Base-by-base conservation (phyloP, 768 basidiomycete genomes). In the Rubroboletus satanas region DNA sequence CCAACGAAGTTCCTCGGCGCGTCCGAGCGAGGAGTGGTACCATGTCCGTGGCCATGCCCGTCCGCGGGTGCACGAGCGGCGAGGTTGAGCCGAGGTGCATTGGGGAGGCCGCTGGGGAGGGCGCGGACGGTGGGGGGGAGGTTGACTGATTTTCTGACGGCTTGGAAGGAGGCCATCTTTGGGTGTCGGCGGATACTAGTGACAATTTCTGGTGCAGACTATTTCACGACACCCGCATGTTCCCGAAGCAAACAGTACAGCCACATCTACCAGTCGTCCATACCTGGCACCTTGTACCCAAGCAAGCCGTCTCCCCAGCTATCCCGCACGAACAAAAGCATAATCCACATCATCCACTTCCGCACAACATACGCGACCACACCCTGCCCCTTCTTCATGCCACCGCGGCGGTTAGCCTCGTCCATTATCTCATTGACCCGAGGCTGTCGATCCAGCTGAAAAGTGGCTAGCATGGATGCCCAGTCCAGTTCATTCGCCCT, bases 101-200 rank as follows among this genome's bases (percentile, higher is more conserved):
- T 70, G 31, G 95, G 95, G 14, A 93, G 79, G 56, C 95, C 95
- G 33, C 81, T 84, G 42, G 93, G 79, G 54, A 90, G 82, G 7
- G 83, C 77, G 66, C 89, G 83, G 60, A 90, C 83, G 33, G 92
- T 91, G 54, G 93, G 90, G 33, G 88, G 73, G 59, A 96, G 76
- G 72, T 83, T 90, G 65, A 92, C 76, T 59, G 88, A 87, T 75
- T 85, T 92, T 86, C 86, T 90, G 65, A 83, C 77, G 76, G 80
- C 84, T 69, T 85, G 80, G 71, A 87, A 76, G 63, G 84, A 75
- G 69, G 85, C 83, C 84, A 88, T 88, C 32, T 11, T 11, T 31
- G n/a, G 44, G n/a, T 28, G 44, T 45, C 42, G 33, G 41, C 41
- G 28, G 9, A 35, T 51, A 21, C 49, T 9, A 21, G 9, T 14